phyloP scores from a whole-genome alignment of 306 rosid genomes.

The Cyclanthera cordifolia region DNA sequence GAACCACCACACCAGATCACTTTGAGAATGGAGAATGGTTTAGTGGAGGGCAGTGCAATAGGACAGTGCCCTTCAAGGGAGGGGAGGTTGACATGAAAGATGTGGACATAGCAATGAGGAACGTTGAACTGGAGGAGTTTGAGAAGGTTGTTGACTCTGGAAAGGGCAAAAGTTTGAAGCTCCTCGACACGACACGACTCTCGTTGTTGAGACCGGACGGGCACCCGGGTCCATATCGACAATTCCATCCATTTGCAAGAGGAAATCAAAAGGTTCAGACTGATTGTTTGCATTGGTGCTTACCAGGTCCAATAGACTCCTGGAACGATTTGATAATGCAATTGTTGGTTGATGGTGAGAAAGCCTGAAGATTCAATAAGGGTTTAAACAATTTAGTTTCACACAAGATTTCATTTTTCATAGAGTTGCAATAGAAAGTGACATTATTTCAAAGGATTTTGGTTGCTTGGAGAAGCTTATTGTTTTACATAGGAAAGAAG shows the following conservation, averaged over 20 bases:
- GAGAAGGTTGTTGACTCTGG: conserved; percentile 26
- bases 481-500: not conserved
- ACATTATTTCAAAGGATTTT: not conserved
- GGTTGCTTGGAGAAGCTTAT: not conserved
- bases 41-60: conserved; percentile 75
- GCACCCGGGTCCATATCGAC: conserved; percentile 70
- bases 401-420: not conserved
- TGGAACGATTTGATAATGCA: conserved; percentile 71
- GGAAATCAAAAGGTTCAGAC: conserved; percentile 32
- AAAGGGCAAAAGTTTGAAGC: conserved; percentile 24
- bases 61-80: conserved; percentile 58
- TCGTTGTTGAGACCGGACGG: conserved; percentile 76
- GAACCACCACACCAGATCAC: conserved; percentile 78
- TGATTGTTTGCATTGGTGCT: conserved; percentile 61
- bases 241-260: conserved; percentile 56
- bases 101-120: conserved; percentile 37
- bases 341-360: conserved; percentile 35
- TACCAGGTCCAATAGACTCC: conserved; percentile 85
- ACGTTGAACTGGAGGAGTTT: conserved; percentile 53
- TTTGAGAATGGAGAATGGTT: conserved; percentile 81
- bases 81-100: conserved; percentile 25
- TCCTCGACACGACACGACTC: conserved; percentile 52
- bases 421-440: not conserved
- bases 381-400: conserved; percentile 6
- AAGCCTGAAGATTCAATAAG: conserved; percentile 2